A percentile compares a stretch with the other conserved stretches of the same genome.
These are phyloP conservation scores for Alternaria longipes DNA, from an alignment of 2,329 filamentous ascomycete species.

Conservation along the genomic window DNA sequence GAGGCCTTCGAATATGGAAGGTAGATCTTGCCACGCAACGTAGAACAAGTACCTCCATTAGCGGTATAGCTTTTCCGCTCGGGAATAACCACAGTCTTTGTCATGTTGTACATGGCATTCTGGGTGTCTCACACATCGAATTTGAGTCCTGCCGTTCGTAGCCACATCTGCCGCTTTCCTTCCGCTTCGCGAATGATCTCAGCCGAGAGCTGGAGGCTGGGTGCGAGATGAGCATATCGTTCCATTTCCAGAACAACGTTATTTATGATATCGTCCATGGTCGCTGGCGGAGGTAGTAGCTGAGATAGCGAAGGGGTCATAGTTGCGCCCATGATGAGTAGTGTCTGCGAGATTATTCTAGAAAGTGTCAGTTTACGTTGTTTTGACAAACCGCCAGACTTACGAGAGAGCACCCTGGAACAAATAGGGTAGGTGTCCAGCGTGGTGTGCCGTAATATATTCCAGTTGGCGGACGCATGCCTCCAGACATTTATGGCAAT, in stretches of 20 bases:
- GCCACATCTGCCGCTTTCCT: constrained; percentile 71
- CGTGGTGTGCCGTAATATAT: constrained; percentile 80
- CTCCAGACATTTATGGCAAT: constrained; percentile 82
- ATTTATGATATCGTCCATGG: constrained; percentile 79
- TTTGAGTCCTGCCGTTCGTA: constrained; percentile 52
- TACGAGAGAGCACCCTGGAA: constrained; percentile 79
- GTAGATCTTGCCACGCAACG: not conserved
- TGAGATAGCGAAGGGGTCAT: constrained; percentile 77
- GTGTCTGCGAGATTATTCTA: constrained; percentile 81
- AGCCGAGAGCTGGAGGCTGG: constrained; percentile 77
- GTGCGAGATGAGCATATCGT: constrained; percentile 76
- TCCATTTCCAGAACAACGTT: constrained; percentile 80
- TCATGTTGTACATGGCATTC: not conserved
- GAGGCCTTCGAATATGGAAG: constrained; percentile 7
- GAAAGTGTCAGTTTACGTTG: constrained; percentile 19
- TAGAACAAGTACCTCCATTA: not conserved
- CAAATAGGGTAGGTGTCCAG: constrained; percentile 84
- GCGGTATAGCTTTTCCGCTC: not conserved
- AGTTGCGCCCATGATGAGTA: constrained; percentile 84
- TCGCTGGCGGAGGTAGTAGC: constrained; percentile 65
- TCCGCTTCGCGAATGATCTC: constrained; percentile 83
- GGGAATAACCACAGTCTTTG: not conserved
- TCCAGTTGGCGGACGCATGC: constrained; percentile 82
- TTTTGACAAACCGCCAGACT: constrained; percentile 20
- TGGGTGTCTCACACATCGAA: constrained; percentile 43